Base-by-base conservation (phyloP, 2,329 filamentous ascomycete species). In the Talaromyces sp. region DNA sequence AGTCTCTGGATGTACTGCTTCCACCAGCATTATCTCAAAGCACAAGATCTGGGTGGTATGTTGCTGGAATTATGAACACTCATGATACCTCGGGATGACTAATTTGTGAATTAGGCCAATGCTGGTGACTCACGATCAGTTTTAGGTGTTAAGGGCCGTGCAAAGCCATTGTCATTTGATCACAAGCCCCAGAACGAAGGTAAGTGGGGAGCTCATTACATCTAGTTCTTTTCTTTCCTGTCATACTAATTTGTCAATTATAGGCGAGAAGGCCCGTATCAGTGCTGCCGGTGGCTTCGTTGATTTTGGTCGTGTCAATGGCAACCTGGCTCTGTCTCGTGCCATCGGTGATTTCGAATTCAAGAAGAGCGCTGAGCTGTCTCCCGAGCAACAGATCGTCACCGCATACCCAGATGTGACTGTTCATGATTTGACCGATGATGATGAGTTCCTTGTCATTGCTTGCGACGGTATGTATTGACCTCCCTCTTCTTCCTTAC, bases 321-420 rank as follows among this genome's bases (percentile, higher is more conserved):
- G 94, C 72, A 99, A 99, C 75, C 85, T 99, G 41, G 94, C 94
- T 42, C 82, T 99, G 57, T 99, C 94, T 57, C 89, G 94, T 74
- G 94, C 94, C 65, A 97, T 99, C 74, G 94, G 94, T 65, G 94
- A 99, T 75, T 99, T 99, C 70, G 94, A 99, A 74, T 99, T 99
- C 84, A 99, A 99, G 84, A 97, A 97, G 83, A 96, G 91, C 73
- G 90, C 93, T 64, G 92, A 97, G 70, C 86, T 99, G 43, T 87
- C 93, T 3, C 94, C 94, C n/a, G 94, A 99, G 78, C 90, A 96
- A 71, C 94, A 99, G 76, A 97, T 99, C 62, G 94, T 99, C 39
- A 99, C 94, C 14, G 94, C 94, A 5, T 97, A 88, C 75, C 94
- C 94, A 19, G 94, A 99, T 71, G 91, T 99, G 40, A 90, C 91